Base-by-base conservation (phyloP, 441 rosid genomes). In the Adansonia rubrostipa region DNA sequence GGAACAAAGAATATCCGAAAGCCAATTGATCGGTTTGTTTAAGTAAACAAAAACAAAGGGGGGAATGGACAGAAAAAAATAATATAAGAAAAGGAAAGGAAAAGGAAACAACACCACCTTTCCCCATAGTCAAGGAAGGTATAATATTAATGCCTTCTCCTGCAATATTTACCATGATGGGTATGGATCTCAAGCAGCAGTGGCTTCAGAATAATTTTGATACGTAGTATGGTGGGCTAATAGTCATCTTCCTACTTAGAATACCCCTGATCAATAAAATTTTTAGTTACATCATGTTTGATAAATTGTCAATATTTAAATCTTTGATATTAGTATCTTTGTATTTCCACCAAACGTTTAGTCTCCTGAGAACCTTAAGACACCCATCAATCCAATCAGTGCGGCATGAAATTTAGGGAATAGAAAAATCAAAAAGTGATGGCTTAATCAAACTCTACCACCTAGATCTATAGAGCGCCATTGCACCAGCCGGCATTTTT, bases 401-500 rank as follows among this genome's bases (percentile, higher is more conserved):
- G 28, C 45, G 73, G 75, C 20, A 24, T 8, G 17, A 9, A 63
- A 71, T 75, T 8, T 22, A 54, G 2, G 15, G 36, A 19, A 61
- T 80, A 60, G 74, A 17, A 79, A 79, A 76, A 74, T 33, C 40
- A 36, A 63, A 71, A 42, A 47, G 68, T 28, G 2, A 69, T 22
- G 36, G 78, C 80, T 83, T 76, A 81, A 83, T 84, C 86, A 73
- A 54, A 84, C 79, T 82, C 85, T 66, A 82, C 82, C 85, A 71
- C 51, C 89, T 84, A 82, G 91, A 88, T 88, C 82, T 84, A 83
- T 84, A 80, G 73, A 84, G 78, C 82, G 82, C 84, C 78, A 85
- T 87, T 85, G 82, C 85, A 87, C 86, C 86, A 82, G 87, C 90
- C 91, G 92, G 90, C 91, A 82, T 83, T 86, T 6, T 71, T 68